These are phyloP conservation scores for Microthlaspi erraticum DNA, from an alignment of 345 rosid genomes.

Conservation along the genomic window DNA sequence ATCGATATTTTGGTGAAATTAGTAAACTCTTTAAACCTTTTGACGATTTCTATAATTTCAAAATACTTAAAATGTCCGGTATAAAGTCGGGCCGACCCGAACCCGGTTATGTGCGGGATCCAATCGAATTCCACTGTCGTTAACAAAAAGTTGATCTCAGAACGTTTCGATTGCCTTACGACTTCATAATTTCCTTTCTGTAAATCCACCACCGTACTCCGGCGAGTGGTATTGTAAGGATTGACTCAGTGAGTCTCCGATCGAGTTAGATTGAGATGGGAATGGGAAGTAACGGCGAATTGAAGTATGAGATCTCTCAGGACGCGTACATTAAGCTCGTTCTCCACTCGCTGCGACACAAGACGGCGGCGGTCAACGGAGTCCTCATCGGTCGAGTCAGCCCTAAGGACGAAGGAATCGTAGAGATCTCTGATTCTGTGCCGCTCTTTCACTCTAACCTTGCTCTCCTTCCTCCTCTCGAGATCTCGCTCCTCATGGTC, in stretches of 20 bases:
- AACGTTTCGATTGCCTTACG: slow-evolving; percentile 19
- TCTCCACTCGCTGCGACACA: slow-evolving; percentile 82
- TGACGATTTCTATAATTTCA: not conserved
- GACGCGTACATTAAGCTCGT: slow-evolving; percentile 86
- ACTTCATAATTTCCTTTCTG: not conserved
- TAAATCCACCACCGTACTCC: slow-evolving; percentile 26
- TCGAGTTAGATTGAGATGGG: slow-evolving; percentile 43
- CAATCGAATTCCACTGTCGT: slow-evolving; percentile 13
- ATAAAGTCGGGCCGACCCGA: slow-evolving; percentile 17
- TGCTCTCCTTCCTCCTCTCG: slow-evolving; percentile 87
- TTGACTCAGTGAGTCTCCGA: slow-evolving; percentile 36
- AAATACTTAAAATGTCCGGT: not conserved
- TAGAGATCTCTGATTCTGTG: slow-evolving; percentile 84
- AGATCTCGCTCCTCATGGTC: slow-evolving; percentile 95
- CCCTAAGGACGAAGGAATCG: slow-evolving; percentile 51
- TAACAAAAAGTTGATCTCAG: slow-evolving; percentile 24
- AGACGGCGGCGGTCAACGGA: slow-evolving; percentile 86
- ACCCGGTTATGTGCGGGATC: slow-evolving; percentile 22
- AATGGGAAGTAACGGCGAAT: slow-evolving; percentile 56
- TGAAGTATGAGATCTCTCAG: slow-evolving; percentile 78
- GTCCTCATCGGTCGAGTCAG: slow-evolving; percentile 70
- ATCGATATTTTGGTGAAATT: not conserved
- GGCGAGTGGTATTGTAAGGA: slow-evolving; percentile 25
- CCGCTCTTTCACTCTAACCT: slow-evolving; percentile 93
- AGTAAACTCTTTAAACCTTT: not conserved